Evolutionary conservation across 2,329 filamentous ascomycete genomes (phyloP).

Genomic region (Furcasterigmium sp.): DNA sequence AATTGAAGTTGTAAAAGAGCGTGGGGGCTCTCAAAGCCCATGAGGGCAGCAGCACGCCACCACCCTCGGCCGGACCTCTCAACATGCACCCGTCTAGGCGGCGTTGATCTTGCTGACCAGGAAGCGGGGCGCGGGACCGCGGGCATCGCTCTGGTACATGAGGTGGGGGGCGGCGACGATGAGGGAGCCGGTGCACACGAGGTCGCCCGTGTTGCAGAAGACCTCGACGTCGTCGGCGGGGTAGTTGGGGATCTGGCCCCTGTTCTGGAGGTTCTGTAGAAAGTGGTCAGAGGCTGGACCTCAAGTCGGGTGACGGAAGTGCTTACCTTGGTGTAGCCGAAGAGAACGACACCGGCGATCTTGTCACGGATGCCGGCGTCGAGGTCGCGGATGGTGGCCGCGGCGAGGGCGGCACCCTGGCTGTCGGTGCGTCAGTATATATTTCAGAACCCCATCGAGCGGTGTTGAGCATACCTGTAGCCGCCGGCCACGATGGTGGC

Average conservation of each 20-base stretch:
- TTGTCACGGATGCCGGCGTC: conserved; percentile 9
- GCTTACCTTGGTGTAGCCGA: conserved; percentile 17
- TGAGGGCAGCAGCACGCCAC: too few species aligned
- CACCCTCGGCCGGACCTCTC: too few species aligned
- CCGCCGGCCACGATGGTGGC: conserved; percentile 29
- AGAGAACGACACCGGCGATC: conserved; percentile 17
- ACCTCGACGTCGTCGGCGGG: conserved; percentile 26
- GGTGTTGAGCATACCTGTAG: conserved; percentile 28
- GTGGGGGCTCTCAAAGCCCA: too few species aligned
- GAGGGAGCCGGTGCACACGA: conserved; percentile 28
- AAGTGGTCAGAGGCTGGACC: conserved; percentile 31
- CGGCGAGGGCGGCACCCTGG: conserved; percentile 23
- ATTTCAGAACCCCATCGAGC: conserved; percentile 20
- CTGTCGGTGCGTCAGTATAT: conserved; percentile 17
- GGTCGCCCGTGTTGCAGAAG: conserved; percentile 33
- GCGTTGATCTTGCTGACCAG: conserved; percentile 12
- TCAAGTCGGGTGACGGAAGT: conserved; percentile 13
- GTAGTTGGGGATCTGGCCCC: conserved; percentile 26
- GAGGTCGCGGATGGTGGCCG: conserved; percentile 17
- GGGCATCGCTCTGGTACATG: conserved; percentile 14
- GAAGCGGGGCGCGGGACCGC: conserved; percentile 12
- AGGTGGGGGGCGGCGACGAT: conserved; percentile 27
- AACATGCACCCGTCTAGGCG: background rate
- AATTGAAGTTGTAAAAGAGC: too few species aligned
- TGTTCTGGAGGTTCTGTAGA: conserved; percentile 23